Base-by-base conservation (phyloP, 73 alveolate species). In the Paramecium pentaurelia region DNA sequence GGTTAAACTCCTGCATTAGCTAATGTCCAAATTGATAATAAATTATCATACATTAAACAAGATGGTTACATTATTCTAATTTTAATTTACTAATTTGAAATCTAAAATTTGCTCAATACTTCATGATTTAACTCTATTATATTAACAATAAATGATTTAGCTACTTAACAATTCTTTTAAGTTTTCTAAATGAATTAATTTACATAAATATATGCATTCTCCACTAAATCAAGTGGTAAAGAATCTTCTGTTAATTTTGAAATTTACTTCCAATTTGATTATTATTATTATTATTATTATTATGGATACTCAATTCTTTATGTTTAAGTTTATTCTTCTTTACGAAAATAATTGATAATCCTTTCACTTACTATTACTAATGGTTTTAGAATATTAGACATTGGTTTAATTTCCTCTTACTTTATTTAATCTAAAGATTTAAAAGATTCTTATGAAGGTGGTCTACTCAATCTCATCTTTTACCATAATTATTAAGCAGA, bases 391-490 rank as follows among this genome's bases (percentile, higher is more conserved):
- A 80, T 32, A 27, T 42, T 42, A 22, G 71, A 28, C 91, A 80
- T 45, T 49, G 47, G 45, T 40, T 47, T 40, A 2, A 80, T 42
- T 6, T 80, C 91, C 73, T 80, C 91, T 14, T 80, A 22, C 6
- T 80, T 20, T 8, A 80, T 80, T 25, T 80, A 8, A 32, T 80
- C 91, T 47, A 80, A 22, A 47, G 77, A 44, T 38, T 45, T 80
- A 8, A 80, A 32, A 6, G 40, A 80, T 20, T 80, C 91, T 42
- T 40, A 8, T 4, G 91, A 80, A 18, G 77, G 45, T 11, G 91
- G 91, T 47, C 91, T 80, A 47, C 91, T 80, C 30, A 80, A 44
- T 36, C 75, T 80, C 91, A 80, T 80, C 58, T 47, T 80, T 25
- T 25, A 7, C 91, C 91, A 80, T 10, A 80, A 44, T 36, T 80